Evolutionary conservation across 2,329 filamentous ascomycete genomes (phyloP).

Genomic region (Ceratocystis colombiana): DNA sequence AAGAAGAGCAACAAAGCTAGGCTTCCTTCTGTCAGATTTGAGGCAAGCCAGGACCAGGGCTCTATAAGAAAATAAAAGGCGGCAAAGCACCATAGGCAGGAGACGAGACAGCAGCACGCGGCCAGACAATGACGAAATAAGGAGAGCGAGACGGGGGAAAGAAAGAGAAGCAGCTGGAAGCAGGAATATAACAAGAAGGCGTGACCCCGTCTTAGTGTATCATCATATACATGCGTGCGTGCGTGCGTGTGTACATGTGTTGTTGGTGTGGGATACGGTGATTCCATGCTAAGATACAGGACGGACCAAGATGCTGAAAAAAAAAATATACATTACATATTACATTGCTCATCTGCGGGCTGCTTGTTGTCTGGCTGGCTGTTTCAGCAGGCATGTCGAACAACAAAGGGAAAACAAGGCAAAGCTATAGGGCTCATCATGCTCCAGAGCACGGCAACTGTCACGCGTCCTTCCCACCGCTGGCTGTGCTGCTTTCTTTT

Average conservation of each 20-base stretch:
- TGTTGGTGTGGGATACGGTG: no score
- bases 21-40: conserved; percentile 13
- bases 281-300: not conserved
- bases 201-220: not conserved
- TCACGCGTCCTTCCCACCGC: not conserved
- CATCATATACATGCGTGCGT: not conserved
- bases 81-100: no score
- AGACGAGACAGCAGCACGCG: not conserved
- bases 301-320: not conserved
- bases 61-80: not conserved
- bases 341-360: not conserved
- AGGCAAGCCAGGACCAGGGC: conserved; percentile 10
- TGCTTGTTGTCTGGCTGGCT: not conserved
- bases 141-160: not conserved
- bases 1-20: not conserved
- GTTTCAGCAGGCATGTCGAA: not conserved
- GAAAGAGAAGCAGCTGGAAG: not conserved
- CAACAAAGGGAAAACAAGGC: not conserved
- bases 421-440: not conserved
- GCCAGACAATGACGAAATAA: not conserved
- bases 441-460: not conserved
- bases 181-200: not conserved
- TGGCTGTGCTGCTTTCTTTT: not conserved
- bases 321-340: not conserved
- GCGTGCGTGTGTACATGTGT: not conserved